phyloP scores from a whole-genome alignment of 169 alveolate genomes.

The Cryptosporidium sp. region DNA sequence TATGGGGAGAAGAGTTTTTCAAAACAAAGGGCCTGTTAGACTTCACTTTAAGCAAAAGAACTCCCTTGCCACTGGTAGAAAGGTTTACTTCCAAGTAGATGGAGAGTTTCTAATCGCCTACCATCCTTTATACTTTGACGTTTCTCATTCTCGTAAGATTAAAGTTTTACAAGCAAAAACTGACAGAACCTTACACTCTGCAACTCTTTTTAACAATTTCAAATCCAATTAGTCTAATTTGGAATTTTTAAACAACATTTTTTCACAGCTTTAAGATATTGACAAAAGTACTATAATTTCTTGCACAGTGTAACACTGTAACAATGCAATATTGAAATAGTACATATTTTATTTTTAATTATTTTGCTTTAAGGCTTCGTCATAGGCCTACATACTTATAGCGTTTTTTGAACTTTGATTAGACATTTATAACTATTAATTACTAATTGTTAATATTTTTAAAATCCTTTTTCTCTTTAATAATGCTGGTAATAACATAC shows the following conservation, averaged over 20 bases:
- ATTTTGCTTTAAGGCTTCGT: neutral
- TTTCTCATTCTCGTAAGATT: slow-evolving; percentile 44
- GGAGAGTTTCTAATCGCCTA: slow-evolving; percentile 81
- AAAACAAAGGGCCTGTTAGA: slow-evolving; percentile 56
- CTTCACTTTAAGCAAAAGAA: slow-evolving; percentile 65
- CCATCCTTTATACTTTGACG: slow-evolving; percentile 66
- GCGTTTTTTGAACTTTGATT: too few species aligned
- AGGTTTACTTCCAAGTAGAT: slow-evolving; percentile 84
- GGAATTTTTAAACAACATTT: neutral
- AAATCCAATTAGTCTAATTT: neutral
- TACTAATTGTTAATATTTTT: neutral
- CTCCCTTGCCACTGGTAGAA: slow-evolving; percentile 65
- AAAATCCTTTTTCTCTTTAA: too few species aligned
- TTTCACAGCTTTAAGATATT: neutral
- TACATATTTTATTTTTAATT: too few species aligned
- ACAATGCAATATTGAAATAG: neutral
- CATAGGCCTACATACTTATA: neutral
- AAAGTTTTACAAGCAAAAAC: slow-evolving; percentile 56
- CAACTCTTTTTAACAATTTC: slow-evolving; percentile 25
- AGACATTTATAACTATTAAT: too few species aligned
- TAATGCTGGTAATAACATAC: too few species aligned
- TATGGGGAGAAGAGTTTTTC: slow-evolving; percentile 71
- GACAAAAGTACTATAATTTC: neutral
- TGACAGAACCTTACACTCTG: slow-evolving; percentile 31
- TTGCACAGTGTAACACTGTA: neutral